phyloP scores from a whole-genome alignment of 495 filamentous ascomycete species.

The Aspergillus affinis region DNA sequence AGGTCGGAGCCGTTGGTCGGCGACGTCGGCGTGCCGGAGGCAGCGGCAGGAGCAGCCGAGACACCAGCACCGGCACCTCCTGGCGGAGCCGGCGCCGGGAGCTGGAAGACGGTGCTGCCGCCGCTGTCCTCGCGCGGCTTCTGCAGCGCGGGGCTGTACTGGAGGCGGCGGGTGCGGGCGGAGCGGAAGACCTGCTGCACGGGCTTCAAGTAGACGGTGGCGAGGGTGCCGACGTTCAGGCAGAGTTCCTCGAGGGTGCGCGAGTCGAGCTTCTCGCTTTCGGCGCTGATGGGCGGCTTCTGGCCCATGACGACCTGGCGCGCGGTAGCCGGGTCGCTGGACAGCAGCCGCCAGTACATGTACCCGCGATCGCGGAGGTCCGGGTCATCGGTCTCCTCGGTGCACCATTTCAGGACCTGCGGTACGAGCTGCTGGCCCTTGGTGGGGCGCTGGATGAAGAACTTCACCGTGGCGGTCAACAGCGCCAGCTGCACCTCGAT shows the following conservation, averaged over 20 bases:
- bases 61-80: background rate
- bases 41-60: conserved; percentile 10
- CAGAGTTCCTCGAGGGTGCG: conserved; percentile 95
- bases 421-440: conserved; percentile 93
- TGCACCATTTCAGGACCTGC: conserved; percentile 97
- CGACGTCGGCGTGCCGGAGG: conserved; percentile 20
- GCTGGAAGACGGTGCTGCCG: conserved; percentile 34
- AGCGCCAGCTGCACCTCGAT: conserved; percentile 94
- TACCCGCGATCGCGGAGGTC: conserved; percentile 94
- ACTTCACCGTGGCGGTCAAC: conserved; percentile 93
- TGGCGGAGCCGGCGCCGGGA: conserved; percentile 21
- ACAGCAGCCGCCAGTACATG: conserved; percentile 98
- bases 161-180: conserved; percentile 73
- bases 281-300: conserved; percentile 94
- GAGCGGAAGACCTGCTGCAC: conserved; percentile 97
- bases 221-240: conserved; percentile 91
- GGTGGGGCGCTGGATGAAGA: conserved; percentile 96
- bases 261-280: conserved; percentile 91
- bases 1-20: conserved; percentile 25
- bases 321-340: conserved; percentile 85
- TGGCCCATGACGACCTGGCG: conserved; percentile 93
- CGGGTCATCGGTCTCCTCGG: conserved; percentile 97
- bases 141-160: conserved; percentile 83
- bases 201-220: conserved; percentile 96
- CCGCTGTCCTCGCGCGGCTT: conserved; percentile 57